phyloP scores from a whole-genome alignment of 1,284 basidiomycete species.

The Sporisorium reilianum region DNA sequence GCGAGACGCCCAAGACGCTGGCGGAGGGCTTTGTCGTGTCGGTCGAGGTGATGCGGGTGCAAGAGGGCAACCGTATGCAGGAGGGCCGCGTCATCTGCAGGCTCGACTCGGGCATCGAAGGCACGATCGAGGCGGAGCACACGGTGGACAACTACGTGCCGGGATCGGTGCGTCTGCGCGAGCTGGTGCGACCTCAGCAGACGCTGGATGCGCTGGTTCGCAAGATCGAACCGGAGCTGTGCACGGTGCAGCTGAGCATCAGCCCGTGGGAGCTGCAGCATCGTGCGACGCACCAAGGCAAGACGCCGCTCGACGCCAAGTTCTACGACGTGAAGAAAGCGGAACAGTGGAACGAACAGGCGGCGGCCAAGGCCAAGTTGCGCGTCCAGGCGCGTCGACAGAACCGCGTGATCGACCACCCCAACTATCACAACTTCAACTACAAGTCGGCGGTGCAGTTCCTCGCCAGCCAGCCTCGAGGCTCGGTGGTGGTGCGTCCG shows the following conservation, averaged over 20 bases:
- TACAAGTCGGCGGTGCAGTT: conserved; percentile 88
- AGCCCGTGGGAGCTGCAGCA: conserved; percentile 78
- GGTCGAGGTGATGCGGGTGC: conserved; percentile 77
- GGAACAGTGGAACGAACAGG: conserved; percentile 80
- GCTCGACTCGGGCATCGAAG: conserved; percentile 85
- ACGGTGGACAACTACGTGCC: conserved; percentile 56
- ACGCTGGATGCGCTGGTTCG: conserved; percentile 85
- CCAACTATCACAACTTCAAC: conserved; percentile 97
- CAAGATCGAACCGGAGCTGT: conserved; percentile 76
- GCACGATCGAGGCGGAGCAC: conserved; percentile 61
- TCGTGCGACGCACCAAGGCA: conserved; percentile 78
- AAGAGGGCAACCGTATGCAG: conserved; percentile 45
- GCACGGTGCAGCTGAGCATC: conserved; percentile 83
- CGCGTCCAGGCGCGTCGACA: conserved; percentile 76
- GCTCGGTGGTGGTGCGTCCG: conserved; percentile 82
- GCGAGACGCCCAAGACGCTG: conserved; percentile 86
- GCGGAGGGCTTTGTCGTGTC: conserved; percentile 85
- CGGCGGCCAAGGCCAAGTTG: conserved; percentile 84
- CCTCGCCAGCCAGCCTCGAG: conserved; percentile 88
- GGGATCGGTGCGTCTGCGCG: conserved; percentile 51
- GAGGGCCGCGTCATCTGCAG: conserved; percentile 74
- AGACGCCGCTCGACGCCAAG: conserved; percentile 75
- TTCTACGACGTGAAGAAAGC: conserved; percentile 79
- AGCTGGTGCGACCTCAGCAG: conserved; percentile 74
- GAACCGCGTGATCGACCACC: conserved; percentile 90